Conservation (phyloP, 2,329 filamentous ascomycete genomes). For the Diplocarpon rosae region DNA sequence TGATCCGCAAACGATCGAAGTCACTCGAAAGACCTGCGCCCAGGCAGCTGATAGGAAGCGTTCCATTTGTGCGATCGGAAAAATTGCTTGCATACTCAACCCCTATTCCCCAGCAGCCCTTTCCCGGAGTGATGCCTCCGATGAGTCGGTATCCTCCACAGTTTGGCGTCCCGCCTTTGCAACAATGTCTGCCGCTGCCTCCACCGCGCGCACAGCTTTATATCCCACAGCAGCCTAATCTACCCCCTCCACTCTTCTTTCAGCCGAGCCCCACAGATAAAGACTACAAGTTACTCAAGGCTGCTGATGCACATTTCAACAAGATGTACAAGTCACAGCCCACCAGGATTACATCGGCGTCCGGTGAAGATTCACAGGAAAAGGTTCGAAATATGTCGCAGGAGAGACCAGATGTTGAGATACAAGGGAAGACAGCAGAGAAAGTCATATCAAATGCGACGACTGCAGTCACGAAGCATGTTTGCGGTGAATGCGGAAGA, state of each 20-base stretch:
- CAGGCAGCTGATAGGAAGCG: slow-evolving; percentile 10
- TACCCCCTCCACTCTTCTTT: slow-evolving; percentile 1
- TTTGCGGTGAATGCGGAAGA: slow-evolving; percentile 34
- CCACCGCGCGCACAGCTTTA: neutral
- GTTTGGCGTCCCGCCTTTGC: no score
- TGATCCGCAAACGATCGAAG: slow-evolving; percentile 12
- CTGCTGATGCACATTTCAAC: slow-evolving; percentile 16
- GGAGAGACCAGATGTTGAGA: neutral
- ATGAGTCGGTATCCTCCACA: slow-evolving; percentile 2
- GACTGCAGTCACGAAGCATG: slow-evolving; percentile 27
- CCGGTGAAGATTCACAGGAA: neutral
- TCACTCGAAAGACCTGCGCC: slow-evolving; percentile 6
- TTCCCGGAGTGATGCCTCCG: neutral
- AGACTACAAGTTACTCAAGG: slow-evolving; percentile 14
- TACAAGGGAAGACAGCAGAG: slow-evolving; percentile 1
- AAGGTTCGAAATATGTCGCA: neutral
- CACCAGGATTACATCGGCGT: neutral
- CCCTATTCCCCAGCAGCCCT: slow-evolving; percentile 10
- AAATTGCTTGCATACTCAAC: neutral
- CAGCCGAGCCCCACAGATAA: slow-evolving; percentile 9
- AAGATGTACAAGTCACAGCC: neutral
- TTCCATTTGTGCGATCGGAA: slow-evolving; percentile 9
- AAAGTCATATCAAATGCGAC: slow-evolving; percentile 23
- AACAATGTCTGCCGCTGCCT: no score
- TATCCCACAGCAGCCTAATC: slow-evolving; percentile 1